These are phyloP conservation scores for Leccinum boreale DNA, from an alignment of 768 basidiomycete genomes.

Conservation along the genomic window DNA sequence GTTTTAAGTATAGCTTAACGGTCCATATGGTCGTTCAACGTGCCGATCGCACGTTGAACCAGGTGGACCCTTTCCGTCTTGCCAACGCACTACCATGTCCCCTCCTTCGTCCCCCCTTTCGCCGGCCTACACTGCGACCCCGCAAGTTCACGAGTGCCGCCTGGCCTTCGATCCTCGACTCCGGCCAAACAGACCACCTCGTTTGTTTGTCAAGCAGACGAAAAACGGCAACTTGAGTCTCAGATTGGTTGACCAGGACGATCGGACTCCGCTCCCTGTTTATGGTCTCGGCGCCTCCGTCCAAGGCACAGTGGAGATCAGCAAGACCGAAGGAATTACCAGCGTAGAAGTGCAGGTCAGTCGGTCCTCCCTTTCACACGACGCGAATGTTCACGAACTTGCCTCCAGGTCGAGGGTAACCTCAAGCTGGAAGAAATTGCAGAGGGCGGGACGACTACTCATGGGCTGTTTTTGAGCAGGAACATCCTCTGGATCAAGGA, in stretches of 20 bases:
- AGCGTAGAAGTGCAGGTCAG: conserved; percentile 64
- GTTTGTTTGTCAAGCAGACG: conserved; percentile 57
- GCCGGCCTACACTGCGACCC: conserved; percentile 53
- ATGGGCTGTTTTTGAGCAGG: conserved; percentile 50
- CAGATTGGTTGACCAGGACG: conserved; percentile 51
- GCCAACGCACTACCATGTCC: conserved; percentile 42
- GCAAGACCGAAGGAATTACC: conserved; percentile 52
- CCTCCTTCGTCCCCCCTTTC: conserved; percentile 38
- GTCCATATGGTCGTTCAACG: conserved; percentile 27
- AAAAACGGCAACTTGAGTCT: conserved; percentile 52
- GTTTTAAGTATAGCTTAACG: conserved; percentile 31
- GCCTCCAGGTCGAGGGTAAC: conserved; percentile 55
- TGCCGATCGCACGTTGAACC: conserved; percentile 21
- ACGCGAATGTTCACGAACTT: background rate
- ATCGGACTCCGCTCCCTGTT: conserved; percentile 48
- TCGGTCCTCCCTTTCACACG: background rate
- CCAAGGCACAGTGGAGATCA: conserved; percentile 54
- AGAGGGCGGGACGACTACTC: conserved; percentile 57
- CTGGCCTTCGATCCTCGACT: conserved; percentile 44
- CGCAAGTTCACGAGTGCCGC: conserved; percentile 50
- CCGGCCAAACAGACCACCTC: conserved; percentile 37
- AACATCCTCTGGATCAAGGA: conserved; percentile 58
- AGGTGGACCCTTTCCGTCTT: conserved; percentile 11
- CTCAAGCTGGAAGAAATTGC: conserved; percentile 60
- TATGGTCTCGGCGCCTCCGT: conserved; percentile 53